Evolutionary conservation across 176 grass and related monocot species (phyloP).

Genomic region (Melocanna baccifera): DNA sequence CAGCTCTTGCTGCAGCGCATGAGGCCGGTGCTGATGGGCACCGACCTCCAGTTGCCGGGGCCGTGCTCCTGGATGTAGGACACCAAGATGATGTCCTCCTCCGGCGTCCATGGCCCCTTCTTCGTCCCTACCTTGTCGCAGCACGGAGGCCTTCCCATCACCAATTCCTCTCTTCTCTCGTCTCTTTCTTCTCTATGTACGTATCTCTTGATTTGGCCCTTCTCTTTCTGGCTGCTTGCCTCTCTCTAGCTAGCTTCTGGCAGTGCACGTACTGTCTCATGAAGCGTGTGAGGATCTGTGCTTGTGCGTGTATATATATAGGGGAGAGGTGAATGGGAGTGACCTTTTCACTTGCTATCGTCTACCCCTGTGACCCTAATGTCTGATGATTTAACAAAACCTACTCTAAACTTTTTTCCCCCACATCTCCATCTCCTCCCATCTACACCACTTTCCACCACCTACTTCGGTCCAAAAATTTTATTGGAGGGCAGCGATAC

Average conservation of each 20-base stretch:
- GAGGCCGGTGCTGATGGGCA: slow-evolving; percentile 66
- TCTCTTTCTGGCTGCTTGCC: background rate
- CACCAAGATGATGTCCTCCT: slow-evolving; percentile 83
- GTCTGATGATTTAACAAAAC: background rate
- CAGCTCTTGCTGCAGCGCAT: slow-evolving; percentile 93
- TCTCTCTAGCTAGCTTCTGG: background rate
- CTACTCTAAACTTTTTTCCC: too few relatives aligned
- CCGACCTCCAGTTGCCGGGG: slow-evolving; percentile 80
- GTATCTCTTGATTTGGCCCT: background rate
- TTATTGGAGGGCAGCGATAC: too few relatives aligned
- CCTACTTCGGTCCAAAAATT: too few relatives aligned
- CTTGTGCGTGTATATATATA: background rate
- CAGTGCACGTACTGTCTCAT: background rate
- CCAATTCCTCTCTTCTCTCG: background rate
- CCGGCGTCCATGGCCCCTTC: slow-evolving; percentile 91
- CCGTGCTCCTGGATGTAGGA: slow-evolving; percentile 89
- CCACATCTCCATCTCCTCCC: too few relatives aligned
- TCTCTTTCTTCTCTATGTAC: background rate
- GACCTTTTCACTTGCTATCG: background rate
- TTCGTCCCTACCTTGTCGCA: slow-evolving; percentile 75
- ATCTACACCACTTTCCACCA: too few relatives aligned
- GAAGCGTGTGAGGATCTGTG: background rate
- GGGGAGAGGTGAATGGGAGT: background rate
- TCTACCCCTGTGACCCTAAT: slow-evolving; percentile 41
- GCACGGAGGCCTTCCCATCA: slow-evolving; percentile 79